Evolutionary conservation across 768 basidiomycete species (phyloP), one percentile per base, ranked within the genome.

Genomic region (Auriscalpium vulgare): DNA sequence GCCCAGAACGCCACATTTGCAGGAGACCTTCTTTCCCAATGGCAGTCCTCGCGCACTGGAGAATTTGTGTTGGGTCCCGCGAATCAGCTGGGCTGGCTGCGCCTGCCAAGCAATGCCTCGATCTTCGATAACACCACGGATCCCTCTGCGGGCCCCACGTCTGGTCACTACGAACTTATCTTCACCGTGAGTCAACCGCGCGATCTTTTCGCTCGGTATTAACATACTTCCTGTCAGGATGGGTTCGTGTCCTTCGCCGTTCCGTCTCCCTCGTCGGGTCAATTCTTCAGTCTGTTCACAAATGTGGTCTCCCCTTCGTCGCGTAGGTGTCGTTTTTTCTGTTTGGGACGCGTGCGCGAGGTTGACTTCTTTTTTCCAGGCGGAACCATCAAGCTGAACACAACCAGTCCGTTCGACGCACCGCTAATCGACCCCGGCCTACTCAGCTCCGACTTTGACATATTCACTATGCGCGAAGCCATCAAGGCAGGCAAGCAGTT

Each of bases 361-460:
- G 4, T 35, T 21, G 3, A 45, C n/a, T 48, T 47, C 14, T 14
- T n/a, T n/a, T 2, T 11, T 35, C 47, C 40, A 76, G 74, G 72
- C 52, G 75, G 75, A 17, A 63, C 64, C 10, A 57, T 75, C 21
- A 70, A 63, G 16, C 59, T 82, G 43, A 73, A 67, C 44, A 75
- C 78, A 10, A 71, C 68, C 19, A 66, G 76, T 60, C 72, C 80
- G 9, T 80, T 82, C 65, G 69, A 68, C 29, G 45, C 67, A 21
- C 81, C 83, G 0, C 52, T 70, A 29, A 80, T 84, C 63, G 72
- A 84, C 60, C 78, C 80, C 6, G 72, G 73, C 47, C 74, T 77
- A 65, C 68, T 78, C 21, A 64, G 53, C 29, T 67, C 67, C 8
- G 50, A 57, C 0, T 68, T 71, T 37, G 75, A 74, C 53, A 64